phyloP scores from a whole-genome alignment of 345 rosid genomes.

The Syzygium aqueum region DNA sequence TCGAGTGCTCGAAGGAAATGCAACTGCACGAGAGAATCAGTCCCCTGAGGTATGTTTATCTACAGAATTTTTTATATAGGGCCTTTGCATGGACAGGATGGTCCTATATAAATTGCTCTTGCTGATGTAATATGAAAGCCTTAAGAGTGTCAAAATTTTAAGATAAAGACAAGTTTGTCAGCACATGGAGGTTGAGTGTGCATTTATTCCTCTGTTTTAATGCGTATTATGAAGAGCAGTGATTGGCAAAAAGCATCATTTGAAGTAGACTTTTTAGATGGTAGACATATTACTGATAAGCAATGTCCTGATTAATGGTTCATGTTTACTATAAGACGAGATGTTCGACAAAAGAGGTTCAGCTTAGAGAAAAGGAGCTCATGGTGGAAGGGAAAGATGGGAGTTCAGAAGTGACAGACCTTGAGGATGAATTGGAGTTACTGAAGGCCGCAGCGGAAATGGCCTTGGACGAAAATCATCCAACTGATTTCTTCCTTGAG shows the following conservation, averaged over 20 bases:
- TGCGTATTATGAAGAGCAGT: not conserved
- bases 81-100: not conserved
- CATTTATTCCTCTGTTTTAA: not conserved
- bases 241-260: not conserved
- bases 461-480: constrained; percentile 38
- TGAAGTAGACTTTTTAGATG: not conserved
- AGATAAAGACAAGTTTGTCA: not conserved
- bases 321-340: not conserved
- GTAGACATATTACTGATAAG: not conserved
- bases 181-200: not conserved
- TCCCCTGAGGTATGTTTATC: constrained; percentile 31
- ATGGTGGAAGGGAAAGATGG: constrained; percentile 26
- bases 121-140: not conserved
- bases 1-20: not conserved
- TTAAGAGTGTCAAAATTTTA: not conserved
- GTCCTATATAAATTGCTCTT: not conserved
- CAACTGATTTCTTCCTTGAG: constrained; percentile 35
- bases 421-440: constrained; percentile 45
- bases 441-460: constrained; percentile 45
- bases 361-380: constrained; percentile 23
- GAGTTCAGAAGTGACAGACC: constrained; percentile 26
- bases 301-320: not conserved
- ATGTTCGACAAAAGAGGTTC: constrained; percentile 17
- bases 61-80: not conserved
- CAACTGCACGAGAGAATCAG: not conserved